Evolutionary conservation across 129 eudicot species (phyloP).

Genomic region (Solidago caesia): DNA sequence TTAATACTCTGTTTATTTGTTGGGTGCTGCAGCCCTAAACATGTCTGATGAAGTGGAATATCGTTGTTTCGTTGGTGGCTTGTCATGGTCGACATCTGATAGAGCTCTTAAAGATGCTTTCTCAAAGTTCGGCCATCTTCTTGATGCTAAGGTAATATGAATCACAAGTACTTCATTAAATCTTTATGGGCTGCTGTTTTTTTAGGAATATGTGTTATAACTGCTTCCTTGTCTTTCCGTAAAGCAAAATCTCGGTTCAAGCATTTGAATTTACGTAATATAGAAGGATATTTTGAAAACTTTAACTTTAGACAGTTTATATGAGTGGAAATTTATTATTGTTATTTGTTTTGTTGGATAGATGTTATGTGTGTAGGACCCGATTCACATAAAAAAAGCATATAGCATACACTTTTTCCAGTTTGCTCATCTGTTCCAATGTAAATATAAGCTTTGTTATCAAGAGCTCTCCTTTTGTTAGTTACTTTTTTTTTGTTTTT

Average conservation of each 20-base stretch:
- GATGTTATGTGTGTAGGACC: background rate
- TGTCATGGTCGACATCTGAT: constrained; percentile 95
- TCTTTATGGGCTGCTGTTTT: background rate
- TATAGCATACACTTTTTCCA: background rate
- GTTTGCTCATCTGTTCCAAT: background rate
- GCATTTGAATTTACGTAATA: background rate
- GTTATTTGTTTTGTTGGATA: background rate
- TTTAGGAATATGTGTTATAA: background rate
- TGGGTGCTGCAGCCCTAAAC: constrained; percentile 30
- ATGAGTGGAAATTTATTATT: background rate
- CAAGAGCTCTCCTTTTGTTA: background rate
- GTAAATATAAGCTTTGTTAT: background rate
- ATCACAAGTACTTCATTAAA: background rate
- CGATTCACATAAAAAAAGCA: background rate
- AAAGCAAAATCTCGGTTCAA: background rate
- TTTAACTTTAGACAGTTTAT: background rate
- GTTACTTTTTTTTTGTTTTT: constrained; percentile 5
- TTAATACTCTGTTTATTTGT: constrained; percentile 18
- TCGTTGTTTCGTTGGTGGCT: constrained; percentile 96
- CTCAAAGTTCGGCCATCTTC: constrained; percentile 84
- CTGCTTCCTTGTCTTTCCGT: background rate
- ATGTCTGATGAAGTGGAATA: constrained; percentile 87
- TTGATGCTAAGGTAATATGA: constrained; percentile 82
- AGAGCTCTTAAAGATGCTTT: constrained; percentile 75
- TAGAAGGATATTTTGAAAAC: background rate